phyloP scores from a whole-genome alignment of 768 basidiomycete species.

The Wakefieldia striispora region DNA sequence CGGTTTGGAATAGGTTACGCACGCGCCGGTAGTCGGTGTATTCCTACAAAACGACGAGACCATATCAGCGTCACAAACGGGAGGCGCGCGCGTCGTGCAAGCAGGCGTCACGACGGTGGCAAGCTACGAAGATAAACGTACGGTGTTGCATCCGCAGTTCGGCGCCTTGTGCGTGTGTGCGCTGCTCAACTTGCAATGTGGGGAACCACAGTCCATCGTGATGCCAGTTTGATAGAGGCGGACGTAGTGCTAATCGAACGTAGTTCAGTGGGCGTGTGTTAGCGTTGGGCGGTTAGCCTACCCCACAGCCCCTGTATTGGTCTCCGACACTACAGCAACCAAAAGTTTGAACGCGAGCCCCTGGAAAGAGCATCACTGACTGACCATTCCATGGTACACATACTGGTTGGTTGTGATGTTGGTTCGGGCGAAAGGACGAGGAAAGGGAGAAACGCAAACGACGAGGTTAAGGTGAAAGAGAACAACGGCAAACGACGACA shows the following conservation, averaged over 20 bases:
- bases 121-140: conserved; percentile 10
- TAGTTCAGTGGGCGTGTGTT: conserved; percentile 3
- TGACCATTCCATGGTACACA: conserved; percentile 64
- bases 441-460: not conserved
- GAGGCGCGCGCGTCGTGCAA: not conserved
- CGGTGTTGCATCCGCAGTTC: conserved; percentile 55
- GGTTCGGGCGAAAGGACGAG: not conserved
- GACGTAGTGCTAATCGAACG: conserved; percentile 54
- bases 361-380: conserved; percentile 6
- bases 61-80: not conserved
- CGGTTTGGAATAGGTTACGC: conserved; percentile 62
- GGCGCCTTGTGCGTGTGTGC: conserved; percentile 60
- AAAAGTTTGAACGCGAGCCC: conserved; percentile 7
- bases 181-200: conserved; percentile 51
- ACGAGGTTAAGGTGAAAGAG: not conserved
- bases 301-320: conserved; percentile 43
- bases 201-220: conserved; percentile 51
- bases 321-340: conserved; percentile 35
- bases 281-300: conserved; percentile 16
- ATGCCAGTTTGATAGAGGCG: conserved; percentile 60
- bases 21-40: conserved; percentile 52
- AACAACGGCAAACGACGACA: not conserved
- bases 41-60: conserved; percentile 24
- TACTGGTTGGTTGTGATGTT: conserved; percentile 22
- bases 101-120: too few relatives aligned